These are phyloP conservation scores for Leccinum longicurvipes DNA, from an alignment of 768 basidiomycete genomes.

Conservation along the genomic window DNA sequence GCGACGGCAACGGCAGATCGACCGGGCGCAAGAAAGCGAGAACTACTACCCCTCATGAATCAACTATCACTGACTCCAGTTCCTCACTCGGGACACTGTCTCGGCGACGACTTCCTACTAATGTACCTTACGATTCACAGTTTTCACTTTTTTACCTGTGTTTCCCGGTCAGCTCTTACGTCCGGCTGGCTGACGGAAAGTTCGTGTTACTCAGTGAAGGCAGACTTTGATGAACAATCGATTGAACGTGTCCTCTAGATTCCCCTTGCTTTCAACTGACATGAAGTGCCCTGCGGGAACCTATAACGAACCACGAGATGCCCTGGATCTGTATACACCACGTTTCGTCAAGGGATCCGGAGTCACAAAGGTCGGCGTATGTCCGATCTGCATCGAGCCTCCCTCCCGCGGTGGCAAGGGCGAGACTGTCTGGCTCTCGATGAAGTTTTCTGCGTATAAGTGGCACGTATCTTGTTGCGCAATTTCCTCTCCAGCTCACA, in stretches of 20 bases:
- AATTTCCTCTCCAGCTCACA: constrained; percentile 1
- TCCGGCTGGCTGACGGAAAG: constrained; percentile 38
- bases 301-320: constrained; percentile 57
- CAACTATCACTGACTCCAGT: background rate
- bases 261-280: constrained; percentile 11
- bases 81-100: constrained; percentile 1
- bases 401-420: constrained; percentile 59
- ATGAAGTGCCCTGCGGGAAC: constrained; percentile 37
- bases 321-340: constrained; percentile 74
- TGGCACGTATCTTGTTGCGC: constrained; percentile 42
- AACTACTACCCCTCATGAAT: background rate
- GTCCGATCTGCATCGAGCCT: constrained; percentile 71
- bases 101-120: constrained; percentile 50
- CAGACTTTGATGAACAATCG: background rate
- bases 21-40: constrained; percentile 13
- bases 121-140: constrained; percentile 42
- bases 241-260: constrained; percentile 11
- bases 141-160: constrained; percentile 68
- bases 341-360: constrained; percentile 73
- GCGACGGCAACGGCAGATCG: constrained; percentile 9
- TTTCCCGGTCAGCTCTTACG: constrained; percentile 63
- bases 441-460: constrained; percentile 84
- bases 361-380: constrained; percentile 66
- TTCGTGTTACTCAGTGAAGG: constrained; percentile 27
- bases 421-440: constrained; percentile 66